Base-by-base conservation (phyloP, 768 basidiomycete genomes). In the Xerocomus spinulosus region DNA sequence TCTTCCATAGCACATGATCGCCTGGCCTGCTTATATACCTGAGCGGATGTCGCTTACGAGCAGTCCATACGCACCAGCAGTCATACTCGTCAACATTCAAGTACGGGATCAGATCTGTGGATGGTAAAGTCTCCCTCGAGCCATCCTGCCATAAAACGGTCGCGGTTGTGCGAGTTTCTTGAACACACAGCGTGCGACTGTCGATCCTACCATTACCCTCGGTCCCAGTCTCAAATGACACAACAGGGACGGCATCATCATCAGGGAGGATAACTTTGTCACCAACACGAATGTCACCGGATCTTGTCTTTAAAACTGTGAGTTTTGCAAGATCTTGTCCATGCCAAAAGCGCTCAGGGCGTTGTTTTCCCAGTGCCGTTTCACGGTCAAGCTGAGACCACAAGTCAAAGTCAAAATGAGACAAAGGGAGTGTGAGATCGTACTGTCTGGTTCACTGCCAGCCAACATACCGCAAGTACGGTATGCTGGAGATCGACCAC, bases 131-230 rank as follows among this genome's bases (percentile, higher is more conserved):
- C 67, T 92, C 87, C 41, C 65, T 70, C 17, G 72, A 75, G 20
- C 92, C 92, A 62, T 91, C 83, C 71, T 96, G 93, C 94, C 94
- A 97, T 10, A 94, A 63, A 26, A 97, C 72, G 23, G 79, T 76
- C 21, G 87, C 71, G 9, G 66, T 71, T n/a, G 91, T 87, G 46
- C 75, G 71, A 3, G 86, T 87, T 68, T 87, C 81, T 35, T 72
- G 76, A 17, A 95, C 85, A 23, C 78, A 71, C 49, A 83, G 76
- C 2, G 80, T 76, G 36, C 74, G 72, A 29, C 83, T 77, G 36
- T 73, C 68, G 13, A 91, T 66, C 41, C 69, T 57, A 18, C 74
- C 74, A 37, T 71, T 64, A 9, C 66, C 57, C 12, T 76, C 77
- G 7, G 66, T 68, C 15, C 75, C 76, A 29, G 71, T 69, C 20